Base-by-base conservation (phyloP, 805 yeast species). In the Saturnispora mendoncae region DNA sequence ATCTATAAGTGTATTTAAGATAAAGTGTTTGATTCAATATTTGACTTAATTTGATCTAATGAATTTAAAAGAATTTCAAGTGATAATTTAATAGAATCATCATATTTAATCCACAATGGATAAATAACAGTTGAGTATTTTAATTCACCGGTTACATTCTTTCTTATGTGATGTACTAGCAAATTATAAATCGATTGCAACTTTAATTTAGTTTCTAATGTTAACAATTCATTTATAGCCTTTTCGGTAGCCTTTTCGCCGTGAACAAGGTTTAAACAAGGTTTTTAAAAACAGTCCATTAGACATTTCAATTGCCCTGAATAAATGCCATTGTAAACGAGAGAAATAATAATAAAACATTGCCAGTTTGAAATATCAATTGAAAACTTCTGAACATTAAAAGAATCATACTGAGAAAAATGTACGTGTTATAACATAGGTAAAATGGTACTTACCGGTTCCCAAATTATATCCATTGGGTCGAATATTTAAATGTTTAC, bases 211-310 rank as follows among this genome's bases (percentile, higher is more conserved):
- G 7, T 4, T 14, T 19, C 25, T 19, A 32, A 32, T 13, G 7
- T 32, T 6, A 19, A 25, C 12, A 32, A 20, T 10, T 32, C 25
- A 7, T 6, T 14, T 4, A 19, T 19, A 20, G 25, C 35, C 13
- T 19, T 8, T 10, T 32, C 35, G 7, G 43, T 25, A 25, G 29
- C 39, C 23, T 28, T 40, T 18, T 15, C 21, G n/a, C 33, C 39
- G 8, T 27, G 29, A 8, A 18, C 33, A 28, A 36, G 13, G 6
- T 17, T 27, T 7, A 24, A 3, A 4, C 13, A 37, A 9, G 37
- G 37, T 30, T 41, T 41, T 10, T 18, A 41, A 6, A 41, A 10
- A 21, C 30, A 39, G 21, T 41, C 44, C 4, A 41, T 14, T 27
- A 36, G 25, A 21, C 26, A 28, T 20, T 41, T 41, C 6, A 41